phyloP scores from a whole-genome alignment of 345 rosid species.

The Gossypium mustelinum region DNA sequence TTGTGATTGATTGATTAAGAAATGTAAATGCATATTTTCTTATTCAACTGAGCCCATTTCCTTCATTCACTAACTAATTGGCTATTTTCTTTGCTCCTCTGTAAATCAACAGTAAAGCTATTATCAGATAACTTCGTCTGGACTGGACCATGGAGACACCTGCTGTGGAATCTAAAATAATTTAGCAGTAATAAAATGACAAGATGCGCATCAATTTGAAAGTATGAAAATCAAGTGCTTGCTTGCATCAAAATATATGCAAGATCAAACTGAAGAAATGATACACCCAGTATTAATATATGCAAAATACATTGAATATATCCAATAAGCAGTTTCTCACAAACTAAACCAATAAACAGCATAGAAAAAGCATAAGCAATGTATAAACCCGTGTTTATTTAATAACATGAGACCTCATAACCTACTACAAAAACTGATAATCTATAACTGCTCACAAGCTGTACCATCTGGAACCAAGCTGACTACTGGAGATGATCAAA shows the following conservation, averaged over 20 bases:
- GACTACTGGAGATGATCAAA: conserved; percentile 32
- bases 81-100: conserved; percentile 21
- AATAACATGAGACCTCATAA: conserved; percentile 19
- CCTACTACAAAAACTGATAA: conserved; percentile 18
- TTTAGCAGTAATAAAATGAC: not conserved
- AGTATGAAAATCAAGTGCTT: not conserved
- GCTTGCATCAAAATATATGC: not conserved
- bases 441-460: conserved; percentile 25
- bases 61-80: conserved; percentile 22
- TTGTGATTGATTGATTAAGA: conserved; percentile 24
- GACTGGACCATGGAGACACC: not conserved
- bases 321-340: conserved; percentile 19
- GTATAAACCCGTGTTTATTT: conserved; percentile 28
- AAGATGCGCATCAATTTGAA: not conserved
- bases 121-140: not conserved
- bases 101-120: conserved; percentile 18
- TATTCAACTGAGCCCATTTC: conserved; percentile 35
- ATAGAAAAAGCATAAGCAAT: conserved; percentile 22
- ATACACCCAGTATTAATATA: not conserved
- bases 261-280: not conserved
- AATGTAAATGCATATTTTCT: conserved; percentile 27
- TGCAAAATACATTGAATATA: conserved; percentile 15
- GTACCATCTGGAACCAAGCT: conserved; percentile 26
- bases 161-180: not conserved
- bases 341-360: conserved; percentile 11